These are phyloP conservation scores for Penicillium soppii DNA, from an alignment of 495 filamentous ascomycete genomes.

Conservation along the genomic window DNA sequence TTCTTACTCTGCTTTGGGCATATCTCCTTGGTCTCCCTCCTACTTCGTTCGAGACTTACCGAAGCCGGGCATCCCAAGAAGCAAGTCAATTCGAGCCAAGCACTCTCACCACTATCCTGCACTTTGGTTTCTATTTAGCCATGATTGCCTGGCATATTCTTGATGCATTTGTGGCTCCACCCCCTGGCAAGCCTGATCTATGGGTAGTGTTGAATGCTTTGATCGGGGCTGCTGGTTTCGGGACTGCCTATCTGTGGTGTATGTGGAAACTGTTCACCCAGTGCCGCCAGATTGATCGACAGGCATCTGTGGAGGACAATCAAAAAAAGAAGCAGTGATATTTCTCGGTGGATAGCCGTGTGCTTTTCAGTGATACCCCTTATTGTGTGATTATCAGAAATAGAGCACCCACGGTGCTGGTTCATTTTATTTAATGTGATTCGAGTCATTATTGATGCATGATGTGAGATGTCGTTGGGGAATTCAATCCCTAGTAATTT, in stretches of 20 bases:
- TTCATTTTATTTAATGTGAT: not conserved
- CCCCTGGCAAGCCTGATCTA: constrained; percentile 78
- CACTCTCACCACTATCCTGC: constrained; percentile 62
- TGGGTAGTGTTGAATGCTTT: constrained; percentile 91
- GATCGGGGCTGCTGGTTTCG: constrained; percentile 81
- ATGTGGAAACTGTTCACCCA: constrained; percentile 67
- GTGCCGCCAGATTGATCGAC: constrained; percentile 39
- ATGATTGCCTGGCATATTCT: constrained; percentile 80
- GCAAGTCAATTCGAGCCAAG: constrained; percentile 42
- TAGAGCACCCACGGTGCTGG: not conserved
- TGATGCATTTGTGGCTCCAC: constrained; percentile 65
- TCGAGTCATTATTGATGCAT: not conserved
- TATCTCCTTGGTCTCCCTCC: constrained; percentile 87
- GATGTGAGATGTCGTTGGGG: constrained; percentile 21
- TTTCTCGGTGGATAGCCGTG: constrained; percentile 6
- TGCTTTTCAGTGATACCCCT: constrained; percentile 33
- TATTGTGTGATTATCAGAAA: constrained; percentile 12
- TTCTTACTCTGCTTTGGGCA: constrained; percentile 82
- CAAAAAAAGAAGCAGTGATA: constrained; percentile 44
- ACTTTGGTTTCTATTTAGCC: constrained; percentile 68
- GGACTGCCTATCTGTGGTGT: constrained; percentile 88
- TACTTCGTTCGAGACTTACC: constrained; percentile 65
- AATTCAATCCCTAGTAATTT: not conserved
- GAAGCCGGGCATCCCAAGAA: constrained; percentile 36
- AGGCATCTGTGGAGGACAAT: constrained; percentile 24